These are phyloP conservation scores for Beauveria australis DNA, from an alignment of 2,329 filamentous ascomycete genomes.

Conservation along the genomic window DNA sequence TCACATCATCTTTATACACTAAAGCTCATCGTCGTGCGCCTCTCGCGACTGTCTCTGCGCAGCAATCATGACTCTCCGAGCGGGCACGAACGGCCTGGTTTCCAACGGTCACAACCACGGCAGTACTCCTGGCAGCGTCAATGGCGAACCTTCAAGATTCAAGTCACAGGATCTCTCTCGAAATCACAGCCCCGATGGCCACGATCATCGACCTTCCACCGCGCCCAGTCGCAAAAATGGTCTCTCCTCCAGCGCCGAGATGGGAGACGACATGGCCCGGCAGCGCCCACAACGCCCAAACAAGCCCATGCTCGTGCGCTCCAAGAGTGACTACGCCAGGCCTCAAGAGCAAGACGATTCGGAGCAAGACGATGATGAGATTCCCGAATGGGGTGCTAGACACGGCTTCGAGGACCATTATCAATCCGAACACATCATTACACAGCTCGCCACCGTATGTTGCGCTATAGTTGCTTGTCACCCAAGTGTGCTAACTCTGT, in stretches of 20 bases:
- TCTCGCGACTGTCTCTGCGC: background rate
- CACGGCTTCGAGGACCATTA: slow-evolving; percentile 93
- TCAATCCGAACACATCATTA: slow-evolving; percentile 81
- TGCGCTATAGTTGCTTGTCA: slow-evolving; percentile 11
- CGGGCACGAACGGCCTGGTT: background rate
- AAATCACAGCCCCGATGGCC: slow-evolving; percentile 3
- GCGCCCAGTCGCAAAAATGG: slow-evolving; percentile 36
- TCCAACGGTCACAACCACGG: slow-evolving; percentile 4
- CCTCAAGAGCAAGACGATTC: slow-evolving; percentile 32
- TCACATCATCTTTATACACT: background rate
- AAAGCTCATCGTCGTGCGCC: background rate
- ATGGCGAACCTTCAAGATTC: slow-evolving; percentile 7
- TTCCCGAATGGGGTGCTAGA: slow-evolving; percentile 51
- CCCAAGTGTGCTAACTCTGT: background rate
- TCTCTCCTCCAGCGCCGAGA: slow-evolving; percentile 15
- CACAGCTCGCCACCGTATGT: slow-evolving; percentile 71
- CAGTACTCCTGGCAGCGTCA: slow-evolving; percentile 5
- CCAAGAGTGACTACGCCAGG: slow-evolving; percentile 47
- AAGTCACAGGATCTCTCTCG: slow-evolving; percentile 1
- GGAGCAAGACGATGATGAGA: slow-evolving; percentile 36
- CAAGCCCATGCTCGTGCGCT: slow-evolving; percentile 46
- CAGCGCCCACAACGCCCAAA: slow-evolving; percentile 29
- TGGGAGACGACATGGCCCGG: slow-evolving; percentile 25
- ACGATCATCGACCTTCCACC: slow-evolving; percentile 35
- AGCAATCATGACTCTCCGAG: slow-evolving; percentile 1